Conservation (phyloP, 495 filamentous ascomycete species). For the Schizothecium vesticola region DNA sequence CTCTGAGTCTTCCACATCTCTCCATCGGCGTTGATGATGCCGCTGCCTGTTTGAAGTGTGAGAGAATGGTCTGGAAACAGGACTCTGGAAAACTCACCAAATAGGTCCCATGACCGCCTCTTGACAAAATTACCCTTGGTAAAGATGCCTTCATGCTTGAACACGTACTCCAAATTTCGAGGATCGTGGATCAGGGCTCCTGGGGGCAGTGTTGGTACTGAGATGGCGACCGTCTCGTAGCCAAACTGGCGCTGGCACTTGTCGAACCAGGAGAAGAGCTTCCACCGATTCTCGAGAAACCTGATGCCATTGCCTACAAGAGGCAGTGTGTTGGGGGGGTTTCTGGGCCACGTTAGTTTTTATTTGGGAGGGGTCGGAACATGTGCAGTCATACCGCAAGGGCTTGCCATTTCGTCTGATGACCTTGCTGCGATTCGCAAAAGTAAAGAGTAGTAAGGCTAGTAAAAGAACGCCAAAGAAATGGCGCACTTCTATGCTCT, state of each 20-base stretch:
- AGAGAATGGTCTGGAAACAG: neutral
- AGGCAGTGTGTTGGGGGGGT: slow-evolving; percentile 52
- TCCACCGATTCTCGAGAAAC: slow-evolving; percentile 51
- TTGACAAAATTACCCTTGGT: slow-evolving; percentile 56
- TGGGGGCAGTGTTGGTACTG: slow-evolving; percentile 52
- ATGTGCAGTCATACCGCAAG: slow-evolving; percentile 15
- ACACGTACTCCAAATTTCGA: slow-evolving; percentile 52
- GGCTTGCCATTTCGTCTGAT: slow-evolving; percentile 26
- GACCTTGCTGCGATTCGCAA: slow-evolving; percentile 9
- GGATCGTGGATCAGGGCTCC: slow-evolving; percentile 57
- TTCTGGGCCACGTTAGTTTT: slow-evolving; percentile 21
- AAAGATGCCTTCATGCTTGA: slow-evolving; percentile 54
- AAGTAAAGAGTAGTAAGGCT: slow-evolving; percentile 16
- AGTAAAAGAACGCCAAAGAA: slow-evolving; percentile 12
- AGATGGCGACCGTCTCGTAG: slow-evolving; percentile 51
- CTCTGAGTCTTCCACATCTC: slow-evolving; percentile 56
- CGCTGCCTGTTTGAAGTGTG: slow-evolving; percentile 36
- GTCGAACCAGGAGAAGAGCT: slow-evolving; percentile 55
- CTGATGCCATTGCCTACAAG: slow-evolving; percentile 53
- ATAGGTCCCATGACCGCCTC: slow-evolving; percentile 52
- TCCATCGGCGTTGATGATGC: slow-evolving; percentile 60
- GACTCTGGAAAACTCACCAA: slow-evolving; percentile 32
- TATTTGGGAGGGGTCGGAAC: neutral
- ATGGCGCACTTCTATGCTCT: slow-evolving; percentile 12
- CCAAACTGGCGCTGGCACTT: slow-evolving; percentile 49